These are phyloP conservation scores for Leccinum boreale DNA, from an alignment of 768 basidiomycete genomes.

Conservation along the genomic window DNA sequence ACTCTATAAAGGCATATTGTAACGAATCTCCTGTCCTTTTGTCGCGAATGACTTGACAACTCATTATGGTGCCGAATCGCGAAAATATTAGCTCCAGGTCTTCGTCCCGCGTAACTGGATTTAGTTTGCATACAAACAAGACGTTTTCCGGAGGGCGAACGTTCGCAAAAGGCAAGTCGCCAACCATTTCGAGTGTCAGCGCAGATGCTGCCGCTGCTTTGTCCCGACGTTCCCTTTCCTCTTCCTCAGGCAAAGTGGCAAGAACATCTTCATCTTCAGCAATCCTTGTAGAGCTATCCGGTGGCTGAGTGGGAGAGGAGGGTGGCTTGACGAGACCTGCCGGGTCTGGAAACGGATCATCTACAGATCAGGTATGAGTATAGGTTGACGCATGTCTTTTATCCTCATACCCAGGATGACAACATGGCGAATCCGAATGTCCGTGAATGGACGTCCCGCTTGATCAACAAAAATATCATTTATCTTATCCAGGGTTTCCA, in stretches of 20 bases:
- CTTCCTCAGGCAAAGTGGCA: constrained; percentile 78
- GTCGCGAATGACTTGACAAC: constrained; percentile 96
- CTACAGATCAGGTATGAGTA: constrained; percentile 38
- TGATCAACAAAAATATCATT: constrained; percentile 91
- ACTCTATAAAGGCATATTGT: constrained; percentile 99
- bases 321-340: constrained; percentile 68
- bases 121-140: constrained; percentile 97
- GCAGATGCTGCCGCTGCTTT: constrained; percentile 91
- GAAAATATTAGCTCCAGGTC: constrained; percentile 98
- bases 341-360: constrained; percentile 95
- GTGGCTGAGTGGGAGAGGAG: constrained; percentile 73
- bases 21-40: constrained; percentile 94
- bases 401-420: constrained; percentile 73
- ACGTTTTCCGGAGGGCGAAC: constrained; percentile 98
- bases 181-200: constrained; percentile 98
- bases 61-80: constrained; percentile 92
- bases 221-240: constrained; percentile 78
- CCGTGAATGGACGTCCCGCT: constrained; percentile 88
- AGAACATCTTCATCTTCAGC: constrained; percentile 93
- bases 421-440: constrained; percentile 93
- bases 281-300: constrained; percentile 85
- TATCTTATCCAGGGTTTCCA: constrained; percentile 88
- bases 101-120: constrained; percentile 91
- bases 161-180: constrained; percentile 96
- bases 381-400: not conserved